These are phyloP conservation scores for Globisporangium lucens DNA, from an alignment of 352 stramenopile genomes.

Conservation along the genomic window DNA sequence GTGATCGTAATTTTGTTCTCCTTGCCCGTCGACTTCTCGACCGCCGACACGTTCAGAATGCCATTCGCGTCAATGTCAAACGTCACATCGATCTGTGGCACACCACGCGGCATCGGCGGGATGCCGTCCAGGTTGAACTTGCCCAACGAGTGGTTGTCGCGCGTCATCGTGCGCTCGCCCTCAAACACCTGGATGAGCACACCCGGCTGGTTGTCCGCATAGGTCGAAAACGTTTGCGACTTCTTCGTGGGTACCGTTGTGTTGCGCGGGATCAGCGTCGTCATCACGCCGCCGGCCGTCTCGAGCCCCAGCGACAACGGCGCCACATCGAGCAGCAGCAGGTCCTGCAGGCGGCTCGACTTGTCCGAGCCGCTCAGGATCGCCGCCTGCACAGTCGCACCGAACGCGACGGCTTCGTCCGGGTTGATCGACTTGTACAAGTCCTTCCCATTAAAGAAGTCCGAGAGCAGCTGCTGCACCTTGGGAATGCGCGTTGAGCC, in stretches of 20 bases:
- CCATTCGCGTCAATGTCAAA: constrained; percentile 77
- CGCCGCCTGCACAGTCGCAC: constrained; percentile 38
- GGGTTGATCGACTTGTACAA: constrained; percentile 60
- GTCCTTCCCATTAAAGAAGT: constrained; percentile 64
- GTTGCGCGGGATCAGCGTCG: constrained; percentile 57
- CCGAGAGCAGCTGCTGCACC: constrained; percentile 45
- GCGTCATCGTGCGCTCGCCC: constrained; percentile 87
- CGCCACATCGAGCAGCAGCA: constrained; percentile 71
- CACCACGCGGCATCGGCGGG: constrained; percentile 59
- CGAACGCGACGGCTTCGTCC: constrained; percentile 64
- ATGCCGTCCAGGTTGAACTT: constrained; percentile 66
- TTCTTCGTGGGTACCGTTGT: constrained; percentile 67
- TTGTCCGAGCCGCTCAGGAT: constrained; percentile 25
- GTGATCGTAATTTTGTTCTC: constrained; percentile 95
- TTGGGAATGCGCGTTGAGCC: constrained; percentile 50
- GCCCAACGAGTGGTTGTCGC: constrained; percentile 71
- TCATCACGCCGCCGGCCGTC: constrained; percentile 76
- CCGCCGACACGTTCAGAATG: constrained; percentile 88
- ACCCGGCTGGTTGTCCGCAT: constrained; percentile 61
- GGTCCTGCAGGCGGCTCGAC: constrained; percentile 66
- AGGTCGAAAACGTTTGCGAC: constrained; percentile 68
- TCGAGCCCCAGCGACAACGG: constrained; percentile 71
- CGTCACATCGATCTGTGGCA: constrained; percentile 71
- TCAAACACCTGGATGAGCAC: constrained; percentile 79
- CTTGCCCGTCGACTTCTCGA: constrained; percentile 80